Evolutionary conservation across 1,139 yeast species (phyloP).

Genomic region (Entelexis sorbosivorans): DNA sequence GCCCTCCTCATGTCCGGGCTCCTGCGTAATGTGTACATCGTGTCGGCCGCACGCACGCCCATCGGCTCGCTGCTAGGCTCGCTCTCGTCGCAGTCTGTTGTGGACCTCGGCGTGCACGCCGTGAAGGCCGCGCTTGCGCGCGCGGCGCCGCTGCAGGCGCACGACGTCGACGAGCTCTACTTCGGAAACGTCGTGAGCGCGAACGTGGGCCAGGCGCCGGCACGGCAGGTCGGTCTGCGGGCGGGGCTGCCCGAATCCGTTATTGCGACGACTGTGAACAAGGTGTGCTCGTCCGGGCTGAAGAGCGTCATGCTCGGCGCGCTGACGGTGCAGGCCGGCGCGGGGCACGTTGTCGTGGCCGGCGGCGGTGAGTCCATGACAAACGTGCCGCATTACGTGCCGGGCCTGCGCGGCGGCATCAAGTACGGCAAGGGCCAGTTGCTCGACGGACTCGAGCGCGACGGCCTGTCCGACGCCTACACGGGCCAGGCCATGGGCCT

Average conservation of each 20-base stretch:
- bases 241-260: constrained; percentile 73
- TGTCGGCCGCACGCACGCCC: constrained; percentile 87
- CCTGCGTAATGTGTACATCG: constrained; percentile 55
- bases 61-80: constrained; percentile 87
- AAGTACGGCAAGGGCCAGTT: constrained; percentile 71
- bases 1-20: neutral
- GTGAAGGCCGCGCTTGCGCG: constrained; percentile 75
- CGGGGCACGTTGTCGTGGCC: constrained; percentile 82
- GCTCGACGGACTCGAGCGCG: constrained; percentile 82
- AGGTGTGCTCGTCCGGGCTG: constrained; percentile 95
- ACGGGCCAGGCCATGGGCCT: constrained; percentile 84
- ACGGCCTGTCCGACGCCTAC: constrained; percentile 86
- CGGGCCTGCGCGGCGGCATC: constrained; percentile 74
- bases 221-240: constrained; percentile 88
- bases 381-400: constrained; percentile 85
- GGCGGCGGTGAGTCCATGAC: constrained; percentile 99
- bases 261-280: constrained; percentile 84
- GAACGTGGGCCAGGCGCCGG: constrained; percentile 93
- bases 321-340: constrained; percentile 77
- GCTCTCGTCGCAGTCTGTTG: constrained; percentile 58
- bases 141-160: constrained; percentile 48
- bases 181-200: constrained; percentile 93
- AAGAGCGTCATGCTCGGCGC: constrained; percentile 85
- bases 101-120: constrained; percentile 85
- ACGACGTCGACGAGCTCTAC: constrained; percentile 71